Conservation (phyloP, 1,284 basidiomycete genomes). For the Ustilago lituana region DNA sequence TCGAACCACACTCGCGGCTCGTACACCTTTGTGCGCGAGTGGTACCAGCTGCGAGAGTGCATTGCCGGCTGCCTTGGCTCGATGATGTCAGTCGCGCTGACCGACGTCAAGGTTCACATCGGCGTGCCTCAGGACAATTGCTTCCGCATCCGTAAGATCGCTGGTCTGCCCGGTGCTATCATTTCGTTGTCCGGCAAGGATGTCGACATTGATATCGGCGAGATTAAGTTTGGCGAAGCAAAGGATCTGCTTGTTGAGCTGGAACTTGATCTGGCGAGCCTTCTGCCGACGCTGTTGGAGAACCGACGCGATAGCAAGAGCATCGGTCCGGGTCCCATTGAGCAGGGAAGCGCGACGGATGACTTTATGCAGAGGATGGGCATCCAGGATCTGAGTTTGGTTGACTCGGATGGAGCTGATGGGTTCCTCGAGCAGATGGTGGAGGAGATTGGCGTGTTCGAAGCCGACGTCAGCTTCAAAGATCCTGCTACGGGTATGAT, state of each 20-base stretch:
- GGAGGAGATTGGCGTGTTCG: slow-evolving; percentile 61
- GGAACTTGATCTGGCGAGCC: slow-evolving; percentile 52
- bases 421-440: slow-evolving; percentile 53
- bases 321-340: slow-evolving; percentile 39
- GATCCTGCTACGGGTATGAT: slow-evolving; percentile 48
- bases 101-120: slow-evolving; percentile 59
- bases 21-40: slow-evolving; percentile 75
- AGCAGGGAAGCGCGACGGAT: slow-evolving; percentile 59
- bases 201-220: slow-evolving; percentile 93
- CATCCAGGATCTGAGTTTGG: slow-evolving; percentile 53
- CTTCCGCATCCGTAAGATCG: slow-evolving; percentile 59
- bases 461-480: slow-evolving; percentile 57
- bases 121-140: slow-evolving; percentile 59
- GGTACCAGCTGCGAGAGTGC: slow-evolving; percentile 63
- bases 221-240: slow-evolving; percentile 68
- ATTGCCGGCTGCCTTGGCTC: slow-evolving; percentile 61
- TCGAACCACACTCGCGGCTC: slow-evolving; percentile 95
- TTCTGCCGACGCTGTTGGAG: slow-evolving; percentile 41
- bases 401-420: slow-evolving; percentile 39
- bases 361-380: slow-evolving; percentile 64
- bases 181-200: slow-evolving; percentile 86
- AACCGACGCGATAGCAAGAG: slow-evolving; percentile 34
- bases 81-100: slow-evolving; percentile 60
- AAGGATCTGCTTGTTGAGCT: slow-evolving; percentile 63
- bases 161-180: slow-evolving; percentile 68